Base-by-base conservation (phyloP, 1,284 basidiomycete species). In the Inonotus obliquus region DNA sequence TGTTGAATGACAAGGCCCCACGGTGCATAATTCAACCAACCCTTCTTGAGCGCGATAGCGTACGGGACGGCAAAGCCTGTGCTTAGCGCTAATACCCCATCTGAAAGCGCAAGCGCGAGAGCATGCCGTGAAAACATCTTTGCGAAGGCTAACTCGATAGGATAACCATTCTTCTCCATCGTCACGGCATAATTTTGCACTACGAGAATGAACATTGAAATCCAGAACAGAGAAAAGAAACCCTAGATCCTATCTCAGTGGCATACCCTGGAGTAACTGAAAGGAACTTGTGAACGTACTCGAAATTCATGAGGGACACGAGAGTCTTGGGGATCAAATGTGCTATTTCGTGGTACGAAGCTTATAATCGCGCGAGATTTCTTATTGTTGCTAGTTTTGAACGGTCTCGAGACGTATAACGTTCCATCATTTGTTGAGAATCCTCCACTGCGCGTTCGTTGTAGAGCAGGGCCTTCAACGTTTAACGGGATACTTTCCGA, bases 211-310 rank as follows among this genome's bases (percentile, higher is more conserved):
- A 91, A 94, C 68, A 93, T 83, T 23, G 89, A 92, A 70, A 88
- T 84, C 86, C 95, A 97, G 76, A 97, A 97, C 58, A 98, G 81
- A 1, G 89, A 84, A 75, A 94, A 97, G 80, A 97, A 97, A 0
- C 95, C 95, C 86, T 89, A 68, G 35, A 57, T 29, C 51, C 23
- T 5, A 14, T n/a, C 19, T 49, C 48, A 49, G 23, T 23, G 17
- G 11, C 23, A 49, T 17, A 25, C 25, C 21, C 32, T 32, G 48
- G 14, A 19, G 11, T 10, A 25, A 25, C 23, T 49, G 41, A 44
- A 44, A 21, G 7, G 19, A 44, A 17, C 19, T 32, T n/a, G 17
- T 41, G n/a, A 23, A 77, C 83, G 60, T 70, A 89, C 88, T 67
- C 95, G 83, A 72, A 98, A 96, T 72, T 94, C 87, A 74, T 98